phyloP scores from a whole-genome alignment of 2,329 filamentous ascomycete genomes.

The Exophiala dermatitidis region DNA sequence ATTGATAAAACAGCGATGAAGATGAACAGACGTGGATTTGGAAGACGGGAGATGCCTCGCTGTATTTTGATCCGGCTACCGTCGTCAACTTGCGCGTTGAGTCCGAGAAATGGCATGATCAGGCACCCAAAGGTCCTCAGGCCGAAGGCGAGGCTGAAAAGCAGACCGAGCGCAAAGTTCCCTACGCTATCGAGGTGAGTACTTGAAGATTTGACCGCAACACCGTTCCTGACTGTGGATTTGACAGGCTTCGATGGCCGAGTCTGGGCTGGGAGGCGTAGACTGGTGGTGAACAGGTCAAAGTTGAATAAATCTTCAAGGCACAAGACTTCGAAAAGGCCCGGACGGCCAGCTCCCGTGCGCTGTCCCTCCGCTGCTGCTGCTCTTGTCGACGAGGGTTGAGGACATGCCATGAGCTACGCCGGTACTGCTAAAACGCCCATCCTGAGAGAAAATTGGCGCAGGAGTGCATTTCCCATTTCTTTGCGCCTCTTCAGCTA shows the following conservation, averaged over 20 bases:
- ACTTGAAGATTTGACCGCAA: background rate
- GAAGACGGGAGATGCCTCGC: constrained; percentile 62
- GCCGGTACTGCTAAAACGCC: background rate
- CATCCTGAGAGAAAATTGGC: background rate
- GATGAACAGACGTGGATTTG: constrained; percentile 78
- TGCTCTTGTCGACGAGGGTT: too few relatives aligned
- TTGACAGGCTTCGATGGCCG: constrained; percentile 41
- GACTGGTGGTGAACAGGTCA: constrained; percentile 38
- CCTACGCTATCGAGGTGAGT: constrained; percentile 41
- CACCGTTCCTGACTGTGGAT: constrained; percentile 10
- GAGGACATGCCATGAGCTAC: too few relatives aligned
- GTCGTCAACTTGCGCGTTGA: constrained; percentile 79
- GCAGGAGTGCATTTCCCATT: too few relatives aligned
- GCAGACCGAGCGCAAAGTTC: constrained; percentile 23
- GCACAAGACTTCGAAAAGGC: background rate
- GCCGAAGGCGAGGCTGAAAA: constrained; percentile 7
- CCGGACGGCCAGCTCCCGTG: background rate
- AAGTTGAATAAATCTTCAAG: background rate
- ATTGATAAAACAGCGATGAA: constrained; percentile 50
- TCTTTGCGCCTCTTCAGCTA: too few relatives aligned
- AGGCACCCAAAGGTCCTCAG: constrained; percentile 33
- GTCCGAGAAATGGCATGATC: constrained; percentile 84
- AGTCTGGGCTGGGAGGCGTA: constrained; percentile 40
- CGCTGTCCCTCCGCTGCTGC: background rate
- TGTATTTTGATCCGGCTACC: constrained; percentile 88